Evolutionary conservation across 768 basidiomycete species (phyloP).

Genomic region (Tricholoma saponaceum): DNA sequence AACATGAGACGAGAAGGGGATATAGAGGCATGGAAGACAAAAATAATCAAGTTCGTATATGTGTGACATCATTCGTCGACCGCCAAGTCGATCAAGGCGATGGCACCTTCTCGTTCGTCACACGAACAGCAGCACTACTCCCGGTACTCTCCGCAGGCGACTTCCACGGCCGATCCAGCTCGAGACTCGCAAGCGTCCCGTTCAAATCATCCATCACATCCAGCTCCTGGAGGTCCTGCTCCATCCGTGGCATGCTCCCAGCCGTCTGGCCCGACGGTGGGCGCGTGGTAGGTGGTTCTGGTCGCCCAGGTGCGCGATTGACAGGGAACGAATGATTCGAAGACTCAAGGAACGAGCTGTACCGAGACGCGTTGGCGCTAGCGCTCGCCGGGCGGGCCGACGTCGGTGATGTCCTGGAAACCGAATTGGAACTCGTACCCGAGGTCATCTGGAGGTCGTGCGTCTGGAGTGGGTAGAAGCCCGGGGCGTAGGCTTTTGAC

Average conservation of each 20-base stretch:
- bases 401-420: conserved; percentile 40
- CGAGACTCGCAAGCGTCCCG: conserved; percentile 71
- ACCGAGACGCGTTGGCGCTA: conserved; percentile 41
- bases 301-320: conserved; percentile 37
- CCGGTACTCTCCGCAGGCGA: conserved; percentile 13
- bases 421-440: conserved; percentile 7
- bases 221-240: conserved; percentile 32
- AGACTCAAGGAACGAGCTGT: conserved; percentile 41
- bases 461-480: conserved; percentile 39
- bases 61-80: not conserved
- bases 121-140: conserved; percentile 9
- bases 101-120: conserved; percentile 13
- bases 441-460: conserved; percentile 34
- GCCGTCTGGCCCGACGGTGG: conserved; percentile 46
- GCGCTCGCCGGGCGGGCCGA: conserved; percentile 40
- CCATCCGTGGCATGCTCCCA: conserved; percentile 11
- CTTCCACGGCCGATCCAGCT: conserved; percentile 47
- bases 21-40: conserved; percentile 7
- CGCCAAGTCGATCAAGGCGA: conserved; percentile 14
- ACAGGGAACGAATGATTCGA: conserved; percentile 30
- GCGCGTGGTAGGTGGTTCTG: conserved; percentile 49
- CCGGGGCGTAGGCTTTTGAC: conserved; percentile 47
- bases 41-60: conserved; percentile 2
- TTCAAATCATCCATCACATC: conserved; percentile 68
- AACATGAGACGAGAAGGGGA: conserved; percentile 13